phyloP scores from a whole-genome alignment of 495 filamentous ascomycete species.

The Darksidea phi region DNA sequence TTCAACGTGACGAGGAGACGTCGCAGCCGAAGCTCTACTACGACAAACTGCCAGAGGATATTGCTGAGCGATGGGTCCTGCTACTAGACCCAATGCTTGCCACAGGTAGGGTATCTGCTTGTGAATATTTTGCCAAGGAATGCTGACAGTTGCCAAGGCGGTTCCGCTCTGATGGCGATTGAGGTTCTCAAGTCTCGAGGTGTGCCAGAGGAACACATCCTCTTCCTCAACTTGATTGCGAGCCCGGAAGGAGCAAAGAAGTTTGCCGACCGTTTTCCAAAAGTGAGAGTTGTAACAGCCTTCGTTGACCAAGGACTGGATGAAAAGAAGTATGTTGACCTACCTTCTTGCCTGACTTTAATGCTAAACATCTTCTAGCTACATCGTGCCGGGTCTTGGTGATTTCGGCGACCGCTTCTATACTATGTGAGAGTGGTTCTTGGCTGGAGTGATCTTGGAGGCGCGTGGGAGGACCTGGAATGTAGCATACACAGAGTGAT shows the following conservation, averaged over 20 bases:
- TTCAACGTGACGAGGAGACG: constrained; percentile 96
- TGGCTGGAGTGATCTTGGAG: neutral
- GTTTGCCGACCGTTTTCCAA: constrained; percentile 91
- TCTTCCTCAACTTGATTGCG: constrained; percentile 94
- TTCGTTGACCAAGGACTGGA: constrained; percentile 94
- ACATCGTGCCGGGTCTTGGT: constrained; percentile 91
- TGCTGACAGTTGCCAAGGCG: constrained; percentile 56
- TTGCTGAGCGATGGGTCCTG: constrained; percentile 86
- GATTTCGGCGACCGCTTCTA: constrained; percentile 98
- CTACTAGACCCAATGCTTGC: constrained; percentile 99
- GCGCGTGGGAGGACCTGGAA: neutral
- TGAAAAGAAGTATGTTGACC: constrained; percentile 81
- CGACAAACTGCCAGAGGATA: constrained; percentile 93
- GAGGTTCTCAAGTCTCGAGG: constrained; percentile 84
- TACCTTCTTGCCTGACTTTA: constrained; percentile 1
- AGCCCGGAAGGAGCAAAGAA: constrained; percentile 87
- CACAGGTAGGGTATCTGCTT: constrained; percentile 62
- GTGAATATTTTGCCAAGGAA: constrained; percentile 21
- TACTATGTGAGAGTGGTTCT: constrained; percentile 65
- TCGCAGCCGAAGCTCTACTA: constrained; percentile 89
- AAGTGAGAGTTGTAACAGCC: constrained; percentile 88
- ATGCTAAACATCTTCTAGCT: constrained; percentile 54
- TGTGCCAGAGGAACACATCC: constrained; percentile 89
- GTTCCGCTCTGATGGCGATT: constrained; percentile 94
- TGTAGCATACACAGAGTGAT: neutral